Base-by-base conservation (phyloP, 768 basidiomycete genomes). In the Leccinum subgranulosum region DNA sequence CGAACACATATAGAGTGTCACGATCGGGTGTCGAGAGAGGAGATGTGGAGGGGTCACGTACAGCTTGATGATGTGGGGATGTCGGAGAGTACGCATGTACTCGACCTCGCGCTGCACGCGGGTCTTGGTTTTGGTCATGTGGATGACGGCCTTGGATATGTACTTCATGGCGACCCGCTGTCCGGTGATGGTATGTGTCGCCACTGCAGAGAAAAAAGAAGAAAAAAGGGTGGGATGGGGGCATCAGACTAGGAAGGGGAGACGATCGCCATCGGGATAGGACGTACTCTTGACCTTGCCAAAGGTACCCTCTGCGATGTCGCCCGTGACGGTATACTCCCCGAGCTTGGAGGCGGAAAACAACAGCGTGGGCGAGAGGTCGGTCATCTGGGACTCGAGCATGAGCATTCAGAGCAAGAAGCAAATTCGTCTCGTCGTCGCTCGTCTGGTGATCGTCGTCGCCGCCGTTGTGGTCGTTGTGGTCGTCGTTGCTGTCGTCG, bases 11-110 rank as follows among this genome's bases (percentile, higher is more conserved):
- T 43, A 43, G 10, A 11, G 47, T 28, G 59, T 69, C 41, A 60
- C 34, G 19, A 51, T 19, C 31, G 55, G 33, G 28, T 51, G 51
- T 63, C 23, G 29, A 27, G 23, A 23, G 46, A 36, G 27, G 11
- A 64, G 47, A 56, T 33, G 52, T 0, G 51, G 41, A 54, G 41
- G 19, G 43, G 19, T 48, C 45, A 65, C 84, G 65, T 70, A 96
- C 95, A 98, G 82, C 75, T 98, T 98, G 80, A 98, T 90, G 73
- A 99, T 98, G 70, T 99, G 96, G 0, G 96, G 88, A 72, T 99
- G 97, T 39, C 92, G 80, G 17, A 99, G 84, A 36, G 92, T 85
- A 55, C 93, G 86, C 84, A 99, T 90, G 76, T 97, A 98, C 70
- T 98, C 94, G 63, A 97, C 97, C 75, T 98, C 96, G 49, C 94